These are phyloP conservation scores for Boletus patriciae DNA, from an alignment of 768 basidiomycete genomes.

Conservation along the genomic window DNA sequence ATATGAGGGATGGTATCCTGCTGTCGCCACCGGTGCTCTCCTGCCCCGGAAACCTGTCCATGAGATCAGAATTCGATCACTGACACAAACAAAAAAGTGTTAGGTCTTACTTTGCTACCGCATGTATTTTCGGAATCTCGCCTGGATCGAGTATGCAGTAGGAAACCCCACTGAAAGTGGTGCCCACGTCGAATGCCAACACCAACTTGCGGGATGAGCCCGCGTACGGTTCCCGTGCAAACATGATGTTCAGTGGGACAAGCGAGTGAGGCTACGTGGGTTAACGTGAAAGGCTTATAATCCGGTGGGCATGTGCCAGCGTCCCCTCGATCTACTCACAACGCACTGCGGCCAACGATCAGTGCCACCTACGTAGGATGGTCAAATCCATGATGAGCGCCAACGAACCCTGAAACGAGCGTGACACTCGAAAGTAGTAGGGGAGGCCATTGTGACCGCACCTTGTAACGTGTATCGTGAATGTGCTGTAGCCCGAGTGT, in stretches of 20 bases:
- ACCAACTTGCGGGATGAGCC: conserved; percentile 36
- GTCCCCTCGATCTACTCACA: neutral
- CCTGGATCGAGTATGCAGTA: conserved; percentile 42
- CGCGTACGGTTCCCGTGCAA: conserved; percentile 32
- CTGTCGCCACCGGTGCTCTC: conserved; percentile 37
- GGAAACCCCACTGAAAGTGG: conserved; percentile 39
- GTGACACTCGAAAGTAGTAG: neutral
- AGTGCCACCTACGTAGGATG: neutral
- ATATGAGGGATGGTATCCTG: conserved; percentile 46
- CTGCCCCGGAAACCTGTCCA: conserved; percentile 36
- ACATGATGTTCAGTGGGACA: conserved; percentile 18
- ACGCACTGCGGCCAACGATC: neutral
- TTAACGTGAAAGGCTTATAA: neutral
- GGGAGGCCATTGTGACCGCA: neutral
- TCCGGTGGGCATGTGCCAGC: neutral
- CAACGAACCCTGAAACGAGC: neutral
- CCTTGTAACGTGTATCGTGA: neutral
- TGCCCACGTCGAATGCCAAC: conserved; percentile 33
- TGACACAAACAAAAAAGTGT: neutral
- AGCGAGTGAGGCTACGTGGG: neutral
- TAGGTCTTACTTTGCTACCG: conserved; percentile 21
- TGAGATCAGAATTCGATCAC: neutral
- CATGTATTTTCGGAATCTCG: conserved; percentile 22
- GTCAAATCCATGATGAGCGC: neutral
- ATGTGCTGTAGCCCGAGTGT: neutral